Conservation (phyloP, 208 protist genomes). For the Ichthyophonus hoferi region DNA sequence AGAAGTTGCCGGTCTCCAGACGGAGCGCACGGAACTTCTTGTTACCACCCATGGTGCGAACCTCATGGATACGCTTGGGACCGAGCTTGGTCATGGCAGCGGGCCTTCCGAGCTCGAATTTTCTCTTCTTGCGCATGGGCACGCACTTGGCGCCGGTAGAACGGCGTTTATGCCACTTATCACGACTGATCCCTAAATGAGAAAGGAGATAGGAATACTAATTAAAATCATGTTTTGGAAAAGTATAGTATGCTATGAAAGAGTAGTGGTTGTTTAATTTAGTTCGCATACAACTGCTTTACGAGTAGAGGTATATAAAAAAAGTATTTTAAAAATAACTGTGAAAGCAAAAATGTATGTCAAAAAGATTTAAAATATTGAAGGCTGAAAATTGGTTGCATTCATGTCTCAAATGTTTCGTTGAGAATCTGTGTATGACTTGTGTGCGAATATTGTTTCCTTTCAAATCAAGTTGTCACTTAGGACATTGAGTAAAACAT, state of each 20-base stretch:
- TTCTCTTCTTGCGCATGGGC: slow-evolving; percentile 80
- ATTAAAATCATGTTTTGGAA: not conserved
- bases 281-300: too few species aligned
- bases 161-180: slow-evolving; percentile 93
- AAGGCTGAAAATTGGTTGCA: too few species aligned
- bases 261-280: too few species aligned
- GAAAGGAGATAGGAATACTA: slow-evolving; percentile 23
- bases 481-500: too few species aligned
- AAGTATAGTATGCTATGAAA: not conserved
- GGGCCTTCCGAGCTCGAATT: slow-evolving; percentile 92
- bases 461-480: too few species aligned
- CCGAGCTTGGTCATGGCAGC: slow-evolving; percentile 92
- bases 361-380: too few species aligned
- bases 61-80: slow-evolving; percentile 75
- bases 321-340: too few species aligned
- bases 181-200: slow-evolving; percentile 85
- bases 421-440: too few species aligned
- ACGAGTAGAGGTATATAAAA: too few species aligned
- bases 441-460: too few species aligned
- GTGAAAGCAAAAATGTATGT: too few species aligned
- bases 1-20: slow-evolving; percentile 96
- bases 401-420: too few species aligned
- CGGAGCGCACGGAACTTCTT: slow-evolving; percentile 95
- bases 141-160: slow-evolving; percentile 73
- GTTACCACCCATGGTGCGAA: slow-evolving; percentile 93